Evolutionary conservation across 2,329 filamentous ascomycete species (phyloP).

Genomic region (Eutypa lata): DNA sequence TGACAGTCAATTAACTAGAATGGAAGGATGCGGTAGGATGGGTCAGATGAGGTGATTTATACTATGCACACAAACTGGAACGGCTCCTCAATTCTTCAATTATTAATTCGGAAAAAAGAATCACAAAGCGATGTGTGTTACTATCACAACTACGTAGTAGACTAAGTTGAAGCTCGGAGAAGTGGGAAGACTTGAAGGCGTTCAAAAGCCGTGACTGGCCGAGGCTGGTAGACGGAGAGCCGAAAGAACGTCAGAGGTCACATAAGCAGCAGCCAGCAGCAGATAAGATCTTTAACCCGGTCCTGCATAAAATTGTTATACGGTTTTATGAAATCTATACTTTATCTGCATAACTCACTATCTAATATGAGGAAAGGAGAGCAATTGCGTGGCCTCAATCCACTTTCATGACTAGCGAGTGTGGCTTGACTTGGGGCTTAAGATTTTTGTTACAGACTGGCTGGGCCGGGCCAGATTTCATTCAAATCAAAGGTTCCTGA

Average conservation of each 20-base stretch:
- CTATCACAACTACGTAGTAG: neutral
- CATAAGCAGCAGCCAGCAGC: too few relatives aligned
- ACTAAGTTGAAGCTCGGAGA: neutral
- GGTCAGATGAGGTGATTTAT: neutral
- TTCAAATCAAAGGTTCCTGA: neutral
- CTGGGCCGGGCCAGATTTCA: neutral
- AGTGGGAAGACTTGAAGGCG: neutral
- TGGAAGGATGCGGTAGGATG: neutral
- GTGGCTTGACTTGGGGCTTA: neutral
- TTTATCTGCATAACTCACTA: too few relatives aligned
- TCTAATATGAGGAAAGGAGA: too few relatives aligned
- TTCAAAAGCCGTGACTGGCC: slow-evolving; percentile 1
- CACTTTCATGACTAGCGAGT: neutral
- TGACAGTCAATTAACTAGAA: neutral
- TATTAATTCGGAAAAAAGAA: neutral
- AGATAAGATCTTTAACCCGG: too few relatives aligned
- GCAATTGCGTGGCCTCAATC: neutral
- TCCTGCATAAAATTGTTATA: neutral
- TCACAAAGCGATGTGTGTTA: neutral
- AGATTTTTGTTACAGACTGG: too few relatives aligned
- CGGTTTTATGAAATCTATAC: neutral
- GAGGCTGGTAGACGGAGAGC: neutral
- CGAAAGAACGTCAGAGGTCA: neutral
- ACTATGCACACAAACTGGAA: neutral
- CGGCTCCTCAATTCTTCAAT: neutral